Conservation (phyloP, 2,329 filamentous ascomycete species). For the Elsinoe necatrix region DNA sequence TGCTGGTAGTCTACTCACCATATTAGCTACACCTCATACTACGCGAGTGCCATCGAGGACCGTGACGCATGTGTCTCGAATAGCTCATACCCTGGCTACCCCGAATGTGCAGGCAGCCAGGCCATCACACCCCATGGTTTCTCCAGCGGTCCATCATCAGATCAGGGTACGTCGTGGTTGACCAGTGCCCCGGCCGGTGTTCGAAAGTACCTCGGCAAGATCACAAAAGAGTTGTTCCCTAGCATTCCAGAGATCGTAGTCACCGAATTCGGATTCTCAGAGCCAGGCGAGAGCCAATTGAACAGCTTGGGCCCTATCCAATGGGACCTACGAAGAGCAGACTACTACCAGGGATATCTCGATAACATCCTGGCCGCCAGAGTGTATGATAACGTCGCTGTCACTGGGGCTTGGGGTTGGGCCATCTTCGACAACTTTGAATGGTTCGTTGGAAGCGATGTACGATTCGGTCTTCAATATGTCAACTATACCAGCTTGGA, state of each 20-base stretch:
- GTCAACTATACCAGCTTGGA: slow-evolving; percentile 31
- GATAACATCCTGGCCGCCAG: slow-evolving; percentile 29
- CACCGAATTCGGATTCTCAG: slow-evolving; percentile 31
- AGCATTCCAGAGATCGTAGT: slow-evolving; percentile 33
- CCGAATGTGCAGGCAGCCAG: slow-evolving; percentile 33
- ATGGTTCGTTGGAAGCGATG: slow-evolving; percentile 29
- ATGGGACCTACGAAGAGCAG: slow-evolving; percentile 24
- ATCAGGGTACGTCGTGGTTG: slow-evolving; percentile 29
- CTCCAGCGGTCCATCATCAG: slow-evolving; percentile 35
- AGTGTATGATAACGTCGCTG: slow-evolving; percentile 28
- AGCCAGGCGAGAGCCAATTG: slow-evolving; percentile 27
- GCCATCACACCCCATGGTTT: slow-evolving; percentile 34
- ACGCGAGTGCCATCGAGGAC: slow-evolving; percentile 22
- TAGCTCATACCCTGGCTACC: slow-evolving; percentile 33
- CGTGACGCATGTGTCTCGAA: slow-evolving; percentile 35
- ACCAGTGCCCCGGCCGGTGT: slow-evolving; percentile 30
- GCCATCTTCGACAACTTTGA: slow-evolving; percentile 32
- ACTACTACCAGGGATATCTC: slow-evolving; percentile 30
- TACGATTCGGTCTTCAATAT: slow-evolving; percentile 31
- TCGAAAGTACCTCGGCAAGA: slow-evolving; percentile 28
- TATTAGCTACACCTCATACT: slow-evolving; percentile 26
- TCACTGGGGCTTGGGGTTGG: slow-evolving; percentile 30
- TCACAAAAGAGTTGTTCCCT: slow-evolving; percentile 36
- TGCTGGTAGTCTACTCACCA: background rate
- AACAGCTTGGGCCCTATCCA: slow-evolving; percentile 25